Evolutionary conservation across 805 yeast genomes (phyloP), one percentile per base, ranked within the genome.

Genomic region (Millerozyma acaciae): DNA sequence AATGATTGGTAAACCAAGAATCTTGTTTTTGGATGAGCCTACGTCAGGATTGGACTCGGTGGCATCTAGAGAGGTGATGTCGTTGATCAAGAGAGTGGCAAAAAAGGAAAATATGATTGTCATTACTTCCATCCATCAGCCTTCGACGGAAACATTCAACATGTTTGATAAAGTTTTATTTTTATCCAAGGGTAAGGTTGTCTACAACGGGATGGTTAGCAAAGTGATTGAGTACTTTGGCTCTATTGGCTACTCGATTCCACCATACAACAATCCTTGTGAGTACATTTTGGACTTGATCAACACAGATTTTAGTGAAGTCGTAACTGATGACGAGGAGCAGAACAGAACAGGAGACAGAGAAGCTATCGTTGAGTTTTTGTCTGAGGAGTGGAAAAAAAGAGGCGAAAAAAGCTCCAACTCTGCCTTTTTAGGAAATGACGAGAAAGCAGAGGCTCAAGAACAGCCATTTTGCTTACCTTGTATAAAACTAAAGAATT

Each of bases 21-120:
- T 76, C 30, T 53, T 76, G 21, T 75, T 77, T 48, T 56, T 76
- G 37, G 81, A 76, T 57, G 81, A 76, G 48, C 79, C 80, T 21
- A 76, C 80, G 12, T 74, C 80, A 21, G 80, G 80, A 25, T 55
- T 75, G 41, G 80, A 76, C 45, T 70, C 80, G n/a, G 52, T 48
- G 16, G 68, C 80, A 16, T 71, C 80, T 6, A 64, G 74, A 70
- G 67, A 78, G 16, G 72, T 76, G 41, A 61, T 74, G 32, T 65
- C 66, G 42, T 67, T 72, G 37, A 35, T 58, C 66, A 47, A 64
- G 61, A 40, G 58, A 60, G 19, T 60, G 69, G 47, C 77, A 72
- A 25, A 19, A 20, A 31, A 35, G 12, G 44, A 45, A 25, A 44
- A 44, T 16, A 47, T 14, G 55, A 60, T 33, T 68, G 73, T 76